Percentiles rank a stretch among this genome's conserved stretches.
Conservation (phyloP, 495 filamentous ascomycete species). For the Penicillium soppii region DNA sequence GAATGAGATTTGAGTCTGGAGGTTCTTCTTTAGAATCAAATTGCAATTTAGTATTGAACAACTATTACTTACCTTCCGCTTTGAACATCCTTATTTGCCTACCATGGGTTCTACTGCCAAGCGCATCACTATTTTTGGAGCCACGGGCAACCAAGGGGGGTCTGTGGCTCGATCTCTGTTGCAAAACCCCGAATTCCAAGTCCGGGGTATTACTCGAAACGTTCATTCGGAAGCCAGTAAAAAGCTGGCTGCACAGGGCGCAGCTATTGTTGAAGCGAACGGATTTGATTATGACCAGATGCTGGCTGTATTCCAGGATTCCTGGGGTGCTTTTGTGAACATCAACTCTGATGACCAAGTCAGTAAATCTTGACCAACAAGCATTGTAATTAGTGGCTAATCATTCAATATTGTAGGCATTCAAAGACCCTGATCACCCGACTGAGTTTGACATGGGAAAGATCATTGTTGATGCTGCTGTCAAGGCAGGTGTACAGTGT, state of each 20-base stretch:
- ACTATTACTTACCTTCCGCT: too few species aligned
- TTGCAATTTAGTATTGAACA: too few species aligned
- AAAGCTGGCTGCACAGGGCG: slow-evolving; percentile 37
- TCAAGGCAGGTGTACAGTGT: slow-evolving; percentile 21
- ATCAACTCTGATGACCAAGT: slow-evolving; percentile 33
- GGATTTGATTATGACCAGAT: slow-evolving; percentile 31
- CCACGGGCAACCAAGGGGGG: slow-evolving; percentile 43
- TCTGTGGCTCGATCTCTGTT: slow-evolving; percentile 38
- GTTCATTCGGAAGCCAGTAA: slow-evolving; percentile 37
- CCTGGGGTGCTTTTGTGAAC: slow-evolving; percentile 34
- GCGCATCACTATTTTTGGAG: slow-evolving; percentile 7
- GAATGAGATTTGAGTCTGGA: too few species aligned
- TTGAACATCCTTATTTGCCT: too few species aligned
- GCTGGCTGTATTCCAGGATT: slow-evolving; percentile 19
- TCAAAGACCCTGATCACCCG: slow-evolving; percentile 13
- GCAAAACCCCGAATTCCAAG: slow-evolving; percentile 28
- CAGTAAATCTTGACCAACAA: not conserved
- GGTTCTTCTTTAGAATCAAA: too few species aligned
- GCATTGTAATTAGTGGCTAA: not conserved
- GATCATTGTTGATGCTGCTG: slow-evolving; percentile 24
- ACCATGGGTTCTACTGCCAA: not conserved
- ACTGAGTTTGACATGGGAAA: slow-evolving; percentile 31
- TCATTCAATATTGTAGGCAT: not conserved
- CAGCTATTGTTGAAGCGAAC: slow-evolving; percentile 46
- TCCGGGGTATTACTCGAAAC: slow-evolving; percentile 42